These are phyloP conservation scores for Geotrichum restrictum DNA, from an alignment of 1,139 yeast genomes.

Conservation along the genomic window DNA sequence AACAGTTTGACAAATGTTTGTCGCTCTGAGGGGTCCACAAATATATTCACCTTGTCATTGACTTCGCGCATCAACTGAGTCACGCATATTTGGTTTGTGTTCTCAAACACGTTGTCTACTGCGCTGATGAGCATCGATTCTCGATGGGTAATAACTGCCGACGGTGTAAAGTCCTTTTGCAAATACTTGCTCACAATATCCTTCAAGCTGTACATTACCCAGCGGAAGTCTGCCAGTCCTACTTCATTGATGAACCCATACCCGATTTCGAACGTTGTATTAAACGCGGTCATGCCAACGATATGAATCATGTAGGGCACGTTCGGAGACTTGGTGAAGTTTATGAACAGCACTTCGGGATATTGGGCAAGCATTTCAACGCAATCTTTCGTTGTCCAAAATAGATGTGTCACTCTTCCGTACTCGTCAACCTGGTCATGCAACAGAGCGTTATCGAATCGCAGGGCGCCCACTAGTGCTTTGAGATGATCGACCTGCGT, in stretches of 20 bases:
- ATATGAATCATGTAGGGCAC: slow-evolving; percentile 18
- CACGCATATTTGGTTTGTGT: slow-evolving; percentile 21
- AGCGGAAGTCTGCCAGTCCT: slow-evolving; percentile 16
- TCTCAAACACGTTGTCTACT: slow-evolving; percentile 19
- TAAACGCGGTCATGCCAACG: slow-evolving; percentile 21
- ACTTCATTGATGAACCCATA: slow-evolving; percentile 18
- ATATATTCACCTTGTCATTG: slow-evolving; percentile 13
- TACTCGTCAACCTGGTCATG: slow-evolving; percentile 19
- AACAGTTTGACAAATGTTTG: slow-evolving; percentile 16
- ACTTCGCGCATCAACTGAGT: slow-evolving; percentile 21
- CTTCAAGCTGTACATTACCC: slow-evolving; percentile 19
- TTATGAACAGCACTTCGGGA: slow-evolving; percentile 21
- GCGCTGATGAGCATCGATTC: slow-evolving; percentile 20
- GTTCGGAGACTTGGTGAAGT: slow-evolving; percentile 11
- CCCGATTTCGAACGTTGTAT: slow-evolving; percentile 22
- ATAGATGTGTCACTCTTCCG: slow-evolving; percentile 19
- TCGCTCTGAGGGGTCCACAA: slow-evolving; percentile 5
- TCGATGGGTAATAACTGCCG: slow-evolving; percentile 20
- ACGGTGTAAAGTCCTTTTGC: slow-evolving; percentile 18
- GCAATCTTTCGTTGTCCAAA: slow-evolving; percentile 21
- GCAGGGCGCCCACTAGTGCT: slow-evolving; percentile 21
- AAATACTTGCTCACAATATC: slow-evolving; percentile 20
- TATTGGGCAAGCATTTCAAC: slow-evolving; percentile 21
- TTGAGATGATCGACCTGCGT: slow-evolving; percentile 12
- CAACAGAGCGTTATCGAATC: slow-evolving; percentile 20